These are phyloP conservation scores for Picochlorum costavermella DNA, from an alignment of 139 green algal genomes.

Conservation along the genomic window DNA sequence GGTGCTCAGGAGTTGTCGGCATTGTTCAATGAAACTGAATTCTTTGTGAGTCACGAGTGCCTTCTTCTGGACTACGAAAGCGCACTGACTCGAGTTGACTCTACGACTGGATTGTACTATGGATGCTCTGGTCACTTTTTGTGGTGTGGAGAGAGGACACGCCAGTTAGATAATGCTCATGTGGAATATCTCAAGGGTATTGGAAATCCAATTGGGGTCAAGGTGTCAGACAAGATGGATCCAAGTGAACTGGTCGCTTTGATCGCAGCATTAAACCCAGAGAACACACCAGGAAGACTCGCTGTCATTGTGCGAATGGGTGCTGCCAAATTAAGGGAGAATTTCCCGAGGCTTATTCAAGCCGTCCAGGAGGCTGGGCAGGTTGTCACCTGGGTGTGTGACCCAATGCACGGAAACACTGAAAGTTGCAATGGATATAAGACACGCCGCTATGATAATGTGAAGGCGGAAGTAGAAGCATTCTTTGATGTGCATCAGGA, in stretches of 20 bases:
- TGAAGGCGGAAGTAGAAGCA: slow-evolving; percentile 54
- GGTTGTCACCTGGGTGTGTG: slow-evolving; percentile 91
- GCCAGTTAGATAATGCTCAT: slow-evolving; percentile 95
- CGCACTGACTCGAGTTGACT: slow-evolving; percentile 83
- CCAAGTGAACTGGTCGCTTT: slow-evolving; percentile 83
- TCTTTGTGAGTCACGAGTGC: slow-evolving; percentile 90
- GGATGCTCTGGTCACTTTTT: slow-evolving; percentile 95
- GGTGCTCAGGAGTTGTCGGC: slow-evolving; percentile 65
- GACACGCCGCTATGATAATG: slow-evolving; percentile 90
- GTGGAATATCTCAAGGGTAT: slow-evolving; percentile 95
- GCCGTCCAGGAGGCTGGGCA: slow-evolving; percentile 59
- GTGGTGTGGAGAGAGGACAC: slow-evolving; percentile 96
- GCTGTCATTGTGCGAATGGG: slow-evolving; percentile 96
- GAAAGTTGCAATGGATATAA: slow-evolving; percentile 89
- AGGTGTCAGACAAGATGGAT: slow-evolving; percentile 90
- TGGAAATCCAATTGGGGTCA: slow-evolving; percentile 91
- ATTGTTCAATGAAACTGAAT: slow-evolving; percentile 91
- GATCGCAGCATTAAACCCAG: slow-evolving; percentile 83
- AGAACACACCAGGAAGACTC: slow-evolving; percentile 88
- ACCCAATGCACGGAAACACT: slow-evolving; percentile 99
- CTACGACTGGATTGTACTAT: slow-evolving; percentile 78
- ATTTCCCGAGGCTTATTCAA: slow-evolving; percentile 67
- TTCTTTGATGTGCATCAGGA: slow-evolving; percentile 93
- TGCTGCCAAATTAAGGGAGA: slow-evolving; percentile 70
- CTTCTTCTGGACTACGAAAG: slow-evolving; percentile 96